phyloP scores from a whole-genome alignment of 2,329 filamentous ascomycete genomes.

The Herpotrichia juniperi region DNA sequence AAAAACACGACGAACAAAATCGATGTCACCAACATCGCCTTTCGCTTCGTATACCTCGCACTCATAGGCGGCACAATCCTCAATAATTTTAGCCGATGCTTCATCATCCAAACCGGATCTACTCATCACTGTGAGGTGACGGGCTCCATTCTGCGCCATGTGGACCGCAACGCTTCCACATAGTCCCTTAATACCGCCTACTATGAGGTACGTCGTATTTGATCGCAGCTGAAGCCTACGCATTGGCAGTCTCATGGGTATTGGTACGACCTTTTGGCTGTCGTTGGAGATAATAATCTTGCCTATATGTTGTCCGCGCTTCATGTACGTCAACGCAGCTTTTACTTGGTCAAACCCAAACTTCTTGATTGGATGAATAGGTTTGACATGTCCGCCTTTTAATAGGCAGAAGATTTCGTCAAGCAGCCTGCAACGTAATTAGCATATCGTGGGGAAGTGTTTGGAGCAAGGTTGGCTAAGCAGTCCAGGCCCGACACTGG shows the following conservation, averaged over 20 bases:
- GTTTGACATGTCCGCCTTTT: too few species aligned
- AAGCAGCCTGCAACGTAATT: neutral
- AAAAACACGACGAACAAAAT: neutral
- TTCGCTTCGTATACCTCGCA: neutral
- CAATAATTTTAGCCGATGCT: neutral
- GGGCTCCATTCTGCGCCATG: too few species aligned
- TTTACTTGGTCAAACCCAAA: neutral
- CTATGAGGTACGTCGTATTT: slow-evolving; percentile 20
- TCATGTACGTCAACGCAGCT: neutral
- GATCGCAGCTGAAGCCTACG: neutral
- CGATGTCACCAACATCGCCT: neutral
- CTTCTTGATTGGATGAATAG: neutral
- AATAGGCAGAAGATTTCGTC: neutral
- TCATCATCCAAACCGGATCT: too few species aligned
- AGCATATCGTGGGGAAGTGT: neutral
- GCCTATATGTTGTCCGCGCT: slow-evolving; percentile 1
- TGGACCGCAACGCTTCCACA: too few species aligned
- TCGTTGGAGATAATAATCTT: slow-evolving; percentile 12
- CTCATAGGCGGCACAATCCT: slow-evolving; percentile 9
- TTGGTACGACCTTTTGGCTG: slow-evolving; percentile 4
- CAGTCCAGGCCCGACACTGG: neutral
- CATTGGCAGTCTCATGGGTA: neutral
- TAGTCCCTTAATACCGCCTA: slow-evolving; percentile 13
- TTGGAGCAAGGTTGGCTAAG: too few species aligned
- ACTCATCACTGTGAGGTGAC: too few species aligned